phyloP scores from a whole-genome alignment of 768 basidiomycete species.

The Daedaleopsis nitida region DNA sequence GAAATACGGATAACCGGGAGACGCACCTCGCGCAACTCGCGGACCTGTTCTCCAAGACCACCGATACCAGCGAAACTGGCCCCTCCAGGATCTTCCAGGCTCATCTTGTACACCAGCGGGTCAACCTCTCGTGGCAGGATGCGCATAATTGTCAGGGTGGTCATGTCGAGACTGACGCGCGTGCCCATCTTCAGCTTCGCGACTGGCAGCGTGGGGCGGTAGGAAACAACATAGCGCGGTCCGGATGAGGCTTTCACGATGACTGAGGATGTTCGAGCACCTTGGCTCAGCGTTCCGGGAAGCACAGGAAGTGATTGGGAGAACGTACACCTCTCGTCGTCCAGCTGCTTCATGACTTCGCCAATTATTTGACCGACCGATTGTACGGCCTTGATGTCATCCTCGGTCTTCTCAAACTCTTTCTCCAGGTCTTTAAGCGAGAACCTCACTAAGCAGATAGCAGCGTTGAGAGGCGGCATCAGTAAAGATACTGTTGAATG shows the following conservation, averaged over 20 bases:
- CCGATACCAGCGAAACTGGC: conserved; percentile 97
- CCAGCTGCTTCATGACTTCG: conserved; percentile 98
- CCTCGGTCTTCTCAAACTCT: conserved; percentile 93
- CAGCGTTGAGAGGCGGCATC: not conserved
- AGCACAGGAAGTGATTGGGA: not conserved
- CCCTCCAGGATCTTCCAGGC: conserved; percentile 93
- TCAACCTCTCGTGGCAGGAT: conserved; percentile 97
- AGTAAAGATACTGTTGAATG: not conserved
- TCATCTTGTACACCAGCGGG: conserved; percentile 99
- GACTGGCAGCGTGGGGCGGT: conserved; percentile 89
- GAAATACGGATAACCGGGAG: not conserved
- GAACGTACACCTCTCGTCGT: conserved; percentile 91
- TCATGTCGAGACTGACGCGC: conserved; percentile 98
- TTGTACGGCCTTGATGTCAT: conserved; percentile 98
- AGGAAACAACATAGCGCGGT: conserved; percentile 97
- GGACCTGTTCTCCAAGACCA: conserved; percentile 92
- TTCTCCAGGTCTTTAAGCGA: conserved; percentile 88
- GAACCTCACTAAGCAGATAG: conserved; percentile 67
- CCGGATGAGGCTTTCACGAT: conserved; percentile 99
- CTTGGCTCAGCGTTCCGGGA: not conserved
- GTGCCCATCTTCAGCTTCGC: conserved; percentile 91
- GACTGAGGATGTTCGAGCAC: conserved; percentile 48
- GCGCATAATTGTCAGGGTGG: conserved; percentile 98
- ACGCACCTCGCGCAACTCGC: conserved; percentile 90
- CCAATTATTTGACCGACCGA: conserved; percentile 99